Base-by-base conservation (phyloP, 148 eudicot genomes). In the Fagopyrum tataricum region DNA sequence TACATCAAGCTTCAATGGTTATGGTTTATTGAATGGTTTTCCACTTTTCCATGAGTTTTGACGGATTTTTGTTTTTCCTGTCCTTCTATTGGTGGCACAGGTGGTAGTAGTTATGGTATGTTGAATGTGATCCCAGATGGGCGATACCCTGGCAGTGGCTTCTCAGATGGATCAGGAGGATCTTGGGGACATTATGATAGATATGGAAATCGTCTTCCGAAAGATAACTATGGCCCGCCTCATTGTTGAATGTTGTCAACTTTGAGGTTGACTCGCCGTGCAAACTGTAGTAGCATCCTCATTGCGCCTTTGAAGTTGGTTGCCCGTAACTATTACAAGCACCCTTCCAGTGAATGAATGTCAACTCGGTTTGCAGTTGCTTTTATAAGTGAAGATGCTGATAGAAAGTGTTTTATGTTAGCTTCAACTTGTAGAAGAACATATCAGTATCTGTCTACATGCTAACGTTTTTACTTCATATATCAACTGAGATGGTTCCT, bases 31-130 rank as follows among this genome's bases (percentile, higher is more conserved):
- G 26, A 31, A 31, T 55, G 61, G 24, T 49, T 49, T 17, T 49
- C 18, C 39, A 44, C 67, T 37, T 21, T 70, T 55, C 41, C 21
- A 20, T 46, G 7, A 56, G 13, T 64, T 64, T 64, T 64, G 69
- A 48, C 21, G 24, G 18, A 40, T 70, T 72, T 13, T 59, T 73
- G 56, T n/a, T 42, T 67, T 31, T 3, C 37, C 2, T 31, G 64
- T 9, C 6, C 39, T 37, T 39, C 15, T 58, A 72, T 49, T 68
- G 70, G 49, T 14, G 43, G 10, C 43, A 15, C 69, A 64, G 9
- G 69, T 89, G 96, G 86, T 76, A 79, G 61, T 70, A 86, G 84
- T 70, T 88, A 92, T 73, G 91, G 87, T 52, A 74, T 83, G 83
- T 77, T 78, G 72, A 83, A 80, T 42, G 80, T 81, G 59, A 81